Evolutionary conservation across 345 rosid genomes (phyloP).

Genomic region (Erucastrum elatum): DNA sequence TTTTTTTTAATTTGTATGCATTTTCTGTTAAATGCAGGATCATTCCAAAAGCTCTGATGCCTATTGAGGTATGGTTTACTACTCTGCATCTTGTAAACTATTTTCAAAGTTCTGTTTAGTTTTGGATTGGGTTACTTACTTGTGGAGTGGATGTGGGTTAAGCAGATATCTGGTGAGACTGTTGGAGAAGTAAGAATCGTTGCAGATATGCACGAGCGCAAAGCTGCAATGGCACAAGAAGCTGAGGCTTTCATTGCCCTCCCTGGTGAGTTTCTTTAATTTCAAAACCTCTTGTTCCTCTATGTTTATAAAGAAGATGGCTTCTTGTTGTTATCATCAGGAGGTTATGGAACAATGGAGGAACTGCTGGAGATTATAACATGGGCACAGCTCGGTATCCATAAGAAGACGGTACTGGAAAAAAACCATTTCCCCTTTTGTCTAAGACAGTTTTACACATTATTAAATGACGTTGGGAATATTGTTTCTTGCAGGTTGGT

Average conservation of each 20-base stretch:
- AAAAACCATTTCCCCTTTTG: neutral
- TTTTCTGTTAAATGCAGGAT: slow-evolving; percentile 58
- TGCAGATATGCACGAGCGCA: slow-evolving; percentile 92
- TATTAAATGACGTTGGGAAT: neutral
- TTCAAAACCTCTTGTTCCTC: slow-evolving; percentile 10
- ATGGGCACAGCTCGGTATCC: slow-evolving; percentile 97
- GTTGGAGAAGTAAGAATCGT: slow-evolving; percentile 86
- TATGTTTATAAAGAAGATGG: neutral
- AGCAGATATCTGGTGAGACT: slow-evolving; percentile 84
- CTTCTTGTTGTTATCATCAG: slow-evolving; percentile 38
- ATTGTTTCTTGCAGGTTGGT: slow-evolving; percentile 62
- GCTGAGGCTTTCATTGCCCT: slow-evolving; percentile 95
- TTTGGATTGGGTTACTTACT: neutral
- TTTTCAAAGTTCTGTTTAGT: neutral
- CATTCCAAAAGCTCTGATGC: slow-evolving; percentile 93
- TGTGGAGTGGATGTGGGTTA: neutral
- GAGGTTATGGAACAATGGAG: slow-evolving; percentile 99
- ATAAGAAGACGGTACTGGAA: slow-evolving; percentile 69
- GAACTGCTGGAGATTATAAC: slow-evolving; percentile 94
- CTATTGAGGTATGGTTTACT: slow-evolving; percentile 67
- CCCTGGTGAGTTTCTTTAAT: slow-evolving; percentile 64
- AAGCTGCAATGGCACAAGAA: slow-evolving; percentile 95
- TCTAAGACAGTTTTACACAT: neutral
- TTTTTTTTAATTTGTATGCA: neutral
- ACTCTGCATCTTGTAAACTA: neutral